Conservation (phyloP, 2,329 filamentous ascomycete genomes). For the Cladosporium halotolerans region DNA sequence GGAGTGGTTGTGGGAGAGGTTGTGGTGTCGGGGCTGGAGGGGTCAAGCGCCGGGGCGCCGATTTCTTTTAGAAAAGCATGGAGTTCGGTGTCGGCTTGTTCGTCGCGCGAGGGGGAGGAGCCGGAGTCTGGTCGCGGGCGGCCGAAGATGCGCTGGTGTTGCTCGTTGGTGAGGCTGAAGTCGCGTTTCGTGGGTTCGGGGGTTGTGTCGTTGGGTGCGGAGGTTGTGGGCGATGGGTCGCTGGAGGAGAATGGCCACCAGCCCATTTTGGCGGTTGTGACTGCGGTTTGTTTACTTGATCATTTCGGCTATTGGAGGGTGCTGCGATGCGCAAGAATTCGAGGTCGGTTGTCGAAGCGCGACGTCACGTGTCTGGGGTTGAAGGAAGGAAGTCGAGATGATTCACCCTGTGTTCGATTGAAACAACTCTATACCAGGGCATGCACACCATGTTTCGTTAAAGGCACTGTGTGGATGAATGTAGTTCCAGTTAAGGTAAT, state of each 20-base stretch:
- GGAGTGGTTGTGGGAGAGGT: conserved; percentile 14
- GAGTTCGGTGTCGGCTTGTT: conserved; percentile 50
- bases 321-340: neutral
- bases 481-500: too few relatives aligned
- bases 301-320: neutral
- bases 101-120: conserved; percentile 30
- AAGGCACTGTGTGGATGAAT: too few relatives aligned
- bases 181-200: conserved; percentile 6
- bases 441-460: too few relatives aligned
- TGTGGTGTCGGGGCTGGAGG: conserved; percentile 12
- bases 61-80: conserved; percentile 47
- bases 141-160: conserved; percentile 27
- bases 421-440: too few relatives aligned
- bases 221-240: conserved; percentile 8
- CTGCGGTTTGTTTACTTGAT: neutral
- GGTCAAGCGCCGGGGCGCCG: conserved; percentile 25
- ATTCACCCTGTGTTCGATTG: too few relatives aligned
- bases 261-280: conserved; percentile 13
- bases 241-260: conserved; percentile 19
- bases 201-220: neutral
- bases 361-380: neutral
- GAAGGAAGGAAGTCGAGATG: neutral
- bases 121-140: conserved; percentile 16
- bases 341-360: neutral
- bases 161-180: conserved; percentile 24